These are phyloP conservation scores for Aureobasidium sp. DNA, from an alignment of 2,329 filamentous ascomycete genomes.

Conservation along the genomic window DNA sequence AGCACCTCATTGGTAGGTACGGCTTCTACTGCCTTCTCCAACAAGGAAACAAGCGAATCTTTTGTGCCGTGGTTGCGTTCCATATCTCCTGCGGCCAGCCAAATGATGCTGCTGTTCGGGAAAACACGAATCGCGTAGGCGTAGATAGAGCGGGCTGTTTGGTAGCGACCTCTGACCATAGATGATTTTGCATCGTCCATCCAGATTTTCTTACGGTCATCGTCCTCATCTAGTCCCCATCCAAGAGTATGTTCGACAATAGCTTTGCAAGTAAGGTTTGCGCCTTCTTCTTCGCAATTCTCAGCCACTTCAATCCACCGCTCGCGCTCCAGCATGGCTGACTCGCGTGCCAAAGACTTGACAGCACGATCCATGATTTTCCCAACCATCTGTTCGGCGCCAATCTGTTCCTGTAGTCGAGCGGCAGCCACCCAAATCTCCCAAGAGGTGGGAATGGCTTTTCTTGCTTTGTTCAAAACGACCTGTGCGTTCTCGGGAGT, in stretches of 20 bases:
- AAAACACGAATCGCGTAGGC: conserved; percentile 86
- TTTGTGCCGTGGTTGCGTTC: conserved; percentile 82
- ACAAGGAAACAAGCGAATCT: conserved; percentile 71
- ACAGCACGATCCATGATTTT: conserved; percentile 94
- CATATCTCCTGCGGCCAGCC: conserved; percentile 83
- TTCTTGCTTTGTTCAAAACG: conserved; percentile 89
- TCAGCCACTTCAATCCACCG: conserved; percentile 96
- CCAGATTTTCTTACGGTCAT: conserved; percentile 93
- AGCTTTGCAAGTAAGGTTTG: conserved; percentile 72
- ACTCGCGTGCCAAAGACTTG: conserved; percentile 78
- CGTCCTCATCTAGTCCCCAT: conserved; percentile 89
- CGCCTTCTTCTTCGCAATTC: conserved; percentile 86
- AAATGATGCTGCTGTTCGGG: conserved; percentile 75
- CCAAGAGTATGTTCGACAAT: conserved; percentile 91
- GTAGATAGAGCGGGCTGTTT: conserved; percentile 88
- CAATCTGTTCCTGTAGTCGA: conserved; percentile 80
- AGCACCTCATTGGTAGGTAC: conserved; percentile 85
- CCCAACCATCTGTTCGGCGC: conserved; percentile 61
- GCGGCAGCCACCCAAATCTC: conserved; percentile 97
- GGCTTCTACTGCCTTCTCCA: conserved; percentile 89
- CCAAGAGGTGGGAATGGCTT: conserved; percentile 83
- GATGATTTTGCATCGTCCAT: conserved; percentile 82
- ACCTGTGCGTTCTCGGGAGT: conserved; percentile 86
- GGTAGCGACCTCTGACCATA: conserved; percentile 72
- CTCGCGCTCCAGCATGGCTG: conserved; percentile 93